phyloP scores from a whole-genome alignment of 768 basidiomycete species.

The Boletus bicolor region DNA sequence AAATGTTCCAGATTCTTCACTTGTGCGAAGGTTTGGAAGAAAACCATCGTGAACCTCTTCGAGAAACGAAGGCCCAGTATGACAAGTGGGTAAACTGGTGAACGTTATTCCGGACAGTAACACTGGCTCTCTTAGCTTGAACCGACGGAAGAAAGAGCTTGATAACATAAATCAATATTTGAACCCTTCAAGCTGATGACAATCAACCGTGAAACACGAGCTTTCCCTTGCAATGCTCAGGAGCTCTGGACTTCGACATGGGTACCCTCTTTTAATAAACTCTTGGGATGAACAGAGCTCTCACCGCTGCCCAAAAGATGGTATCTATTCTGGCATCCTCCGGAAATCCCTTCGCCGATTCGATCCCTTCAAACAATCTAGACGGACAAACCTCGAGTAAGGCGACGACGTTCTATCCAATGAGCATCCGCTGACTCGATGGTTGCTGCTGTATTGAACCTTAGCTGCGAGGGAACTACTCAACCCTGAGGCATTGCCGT shows the following conservation, averaged over 20 bases:
- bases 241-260: background rate
- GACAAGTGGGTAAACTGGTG: background rate
- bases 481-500: background rate
- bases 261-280: background rate
- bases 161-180: background rate
- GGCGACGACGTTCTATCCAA: background rate
- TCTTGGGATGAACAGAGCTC: background rate
- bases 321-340: background rate
- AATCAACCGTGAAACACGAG: background rate
- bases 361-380: background rate
- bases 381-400: background rate
- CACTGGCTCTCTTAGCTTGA: background rate
- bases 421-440: background rate
- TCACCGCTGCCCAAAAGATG: background rate
- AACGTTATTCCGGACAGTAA: background rate
- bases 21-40: background rate
- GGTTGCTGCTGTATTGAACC: background rate
- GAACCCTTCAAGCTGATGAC: background rate
- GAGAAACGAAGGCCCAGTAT: background rate
- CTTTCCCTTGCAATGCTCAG: background rate
- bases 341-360: background rate
- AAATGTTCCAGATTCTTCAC: conserved; percentile 3
- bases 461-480: background rate
- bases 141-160: background rate
- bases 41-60: background rate